Evolutionary conservation across 805 yeast species (phyloP).

Genomic region (Schwanniomyces polymorphus): DNA sequence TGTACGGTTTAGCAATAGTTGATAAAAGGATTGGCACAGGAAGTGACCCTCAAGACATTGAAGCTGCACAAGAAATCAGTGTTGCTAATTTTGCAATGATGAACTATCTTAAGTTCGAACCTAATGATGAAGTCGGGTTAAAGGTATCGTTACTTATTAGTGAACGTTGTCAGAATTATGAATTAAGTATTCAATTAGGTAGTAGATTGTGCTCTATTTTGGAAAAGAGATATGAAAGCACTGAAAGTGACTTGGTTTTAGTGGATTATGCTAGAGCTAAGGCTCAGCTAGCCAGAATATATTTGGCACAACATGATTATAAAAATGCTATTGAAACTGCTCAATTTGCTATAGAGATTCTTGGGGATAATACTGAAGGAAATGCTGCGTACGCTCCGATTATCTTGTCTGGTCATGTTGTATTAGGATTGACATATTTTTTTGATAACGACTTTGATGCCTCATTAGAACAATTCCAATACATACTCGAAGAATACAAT

Average conservation of each 20-base stretch:
- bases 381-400: constrained; percentile 20
- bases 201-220: constrained; percentile 45
- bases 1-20: constrained; percentile 65
- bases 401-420: constrained; percentile 60
- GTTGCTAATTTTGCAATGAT: constrained; percentile 68
- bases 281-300: constrained; percentile 70
- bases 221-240: constrained; percentile 56
- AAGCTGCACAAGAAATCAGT: constrained; percentile 62
- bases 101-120: constrained; percentile 61
- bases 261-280: constrained; percentile 57
- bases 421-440: constrained; percentile 71
- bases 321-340: constrained; percentile 62
- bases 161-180: constrained; percentile 71
- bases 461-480: constrained; percentile 66
- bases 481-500: constrained; percentile 52
- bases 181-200: constrained; percentile 51
- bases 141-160: constrained; percentile 53
- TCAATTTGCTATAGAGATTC: constrained; percentile 51
- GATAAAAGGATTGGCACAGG: constrained; percentile 40
- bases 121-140: constrained; percentile 58
- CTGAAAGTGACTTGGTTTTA: constrained; percentile 49
- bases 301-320: constrained; percentile 59
- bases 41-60: constrained; percentile 54
- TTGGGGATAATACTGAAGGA: constrained; percentile 33
- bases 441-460: constrained; percentile 62